A percentile compares a stretch with the other conserved stretches of the same genome.
Evolutionary conservation across 169 alveolate species (phyloP).

Genomic region (Plasmodium ovale): DNA sequence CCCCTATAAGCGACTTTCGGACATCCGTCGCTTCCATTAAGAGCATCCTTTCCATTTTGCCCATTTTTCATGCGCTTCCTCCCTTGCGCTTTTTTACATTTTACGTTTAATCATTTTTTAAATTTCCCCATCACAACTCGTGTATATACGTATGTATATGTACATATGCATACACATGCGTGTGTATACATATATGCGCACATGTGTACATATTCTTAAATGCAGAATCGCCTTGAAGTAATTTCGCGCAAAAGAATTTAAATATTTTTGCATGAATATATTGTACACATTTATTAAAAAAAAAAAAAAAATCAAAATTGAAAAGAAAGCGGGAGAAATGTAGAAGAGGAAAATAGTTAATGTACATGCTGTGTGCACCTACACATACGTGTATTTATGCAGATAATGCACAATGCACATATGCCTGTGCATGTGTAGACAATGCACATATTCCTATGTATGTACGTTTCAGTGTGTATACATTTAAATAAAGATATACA

Average conservation of each 20-base stretch:
- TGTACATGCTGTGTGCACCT: too few species aligned
- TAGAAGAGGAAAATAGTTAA: not conserved
- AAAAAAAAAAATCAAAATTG: too few species aligned
- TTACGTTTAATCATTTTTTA: not conserved
- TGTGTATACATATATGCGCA: not conserved
- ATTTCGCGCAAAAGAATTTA: too few species aligned
- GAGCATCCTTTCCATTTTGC: not conserved
- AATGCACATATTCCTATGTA: too few species aligned
- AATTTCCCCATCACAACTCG: not conserved
- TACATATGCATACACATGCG: not conserved
- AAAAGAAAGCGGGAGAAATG: not conserved
- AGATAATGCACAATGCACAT: too few species aligned
- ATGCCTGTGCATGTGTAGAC: too few species aligned
- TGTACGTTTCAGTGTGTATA: not conserved
- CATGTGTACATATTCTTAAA: not conserved
- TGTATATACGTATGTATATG: not conserved
- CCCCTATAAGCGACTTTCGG: too few species aligned
- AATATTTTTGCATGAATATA: too few species aligned
- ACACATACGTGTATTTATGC: too few species aligned
- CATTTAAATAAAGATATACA: constrained; percentile 9
- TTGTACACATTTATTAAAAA: too few species aligned
- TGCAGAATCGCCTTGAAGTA: too few species aligned
- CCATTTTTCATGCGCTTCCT: not conserved
- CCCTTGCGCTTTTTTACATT: not conserved
- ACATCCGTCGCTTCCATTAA: not conserved